A percentile compares a stretch with the other conserved stretches of the same genome.
These are phyloP conservation scores for Cunninghamia lanceolata DNA, from an alignment of 75 land plant genomes.

Conservation along the genomic window DNA sequence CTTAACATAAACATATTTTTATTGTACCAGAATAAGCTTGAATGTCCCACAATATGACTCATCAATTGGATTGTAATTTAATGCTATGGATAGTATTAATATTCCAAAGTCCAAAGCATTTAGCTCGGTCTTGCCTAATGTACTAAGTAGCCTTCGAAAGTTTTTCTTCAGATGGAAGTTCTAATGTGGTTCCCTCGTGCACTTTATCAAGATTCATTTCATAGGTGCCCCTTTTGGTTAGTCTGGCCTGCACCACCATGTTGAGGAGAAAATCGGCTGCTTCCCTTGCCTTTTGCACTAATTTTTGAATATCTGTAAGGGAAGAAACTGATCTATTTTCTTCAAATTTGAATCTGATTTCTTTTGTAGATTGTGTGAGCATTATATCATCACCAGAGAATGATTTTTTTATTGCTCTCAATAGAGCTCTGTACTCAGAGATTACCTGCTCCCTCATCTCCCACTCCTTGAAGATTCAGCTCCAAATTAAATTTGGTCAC, in stretches of 20 bases:
- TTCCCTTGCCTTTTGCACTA: slow-evolving; percentile 59
- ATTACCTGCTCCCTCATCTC: slow-evolving; percentile 14
- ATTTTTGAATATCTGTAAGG: slow-evolving; percentile 33
- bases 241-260: slow-evolving; percentile 83
- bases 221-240: slow-evolving; percentile 59
- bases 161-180: no score
- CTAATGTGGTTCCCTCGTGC: no score
- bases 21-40: no score
- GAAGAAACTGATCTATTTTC: slow-evolving; percentile 55
- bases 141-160: no score
- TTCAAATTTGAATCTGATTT: slow-evolving; percentile 64
- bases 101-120: no score
- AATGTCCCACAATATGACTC: no score
- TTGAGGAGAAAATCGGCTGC: slow-evolving; percentile 58
- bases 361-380: slow-evolving; percentile 45
- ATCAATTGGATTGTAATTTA: no score
- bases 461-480: neutral
- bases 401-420: slow-evolving; percentile 53
- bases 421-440: slow-evolving; percentile 47
- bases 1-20: no score
- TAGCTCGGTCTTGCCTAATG: no score
- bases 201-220: no score
- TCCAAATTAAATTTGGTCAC: neutral
- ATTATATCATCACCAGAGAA: slow-evolving; percentile 65
- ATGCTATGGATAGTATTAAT: no score